Base-by-base conservation (phyloP, 2,329 filamentous ascomycete species). In the Epichloe brachyelytri region DNA sequence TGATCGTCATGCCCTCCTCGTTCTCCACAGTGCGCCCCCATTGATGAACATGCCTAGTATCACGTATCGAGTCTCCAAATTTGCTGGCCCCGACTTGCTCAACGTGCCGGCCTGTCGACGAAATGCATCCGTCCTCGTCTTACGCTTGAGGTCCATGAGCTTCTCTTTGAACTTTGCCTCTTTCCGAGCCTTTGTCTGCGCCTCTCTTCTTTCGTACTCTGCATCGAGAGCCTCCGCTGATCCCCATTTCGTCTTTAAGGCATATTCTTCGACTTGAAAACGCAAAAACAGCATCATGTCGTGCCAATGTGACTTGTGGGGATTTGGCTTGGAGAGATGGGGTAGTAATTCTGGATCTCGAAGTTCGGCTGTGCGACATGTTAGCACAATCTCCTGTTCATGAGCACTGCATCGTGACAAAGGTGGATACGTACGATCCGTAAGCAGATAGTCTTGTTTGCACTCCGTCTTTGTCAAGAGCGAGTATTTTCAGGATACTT, bases 241-340 rank as follows among this genome's bases (percentile, higher is more conserved):
- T 0, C 93, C 93, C 93, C 93, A 98, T 70, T 96, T 96, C 57
- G 80, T 82, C 1, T 77, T 80, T 60, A 97, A 84, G 0, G 91
- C 93, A 63, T 96, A 96, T 51, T 89, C 88, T 63, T 98, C 93
- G 2, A 98, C 87, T 63, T 98, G 93, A 54, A 82, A 94, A 1
- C 93, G 85, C 20, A 98, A 74, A 64, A 93, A 98, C 2, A 98
- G 78, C 84, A 95, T 95, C 93, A 98, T 98, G 72, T 95, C 88
- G 66, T 96, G 89, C 88, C 89, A 98, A 53, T 90, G 89, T 0
- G 86, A 82, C 65, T 96, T 96, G 69, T 96, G 93, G 0, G 93
- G 93, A 60, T 98, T 98, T 1, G 93, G 91, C 36, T 84, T 83
- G 50, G 86, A 85, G 8, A 98, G 76, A 65, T 94, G 90, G 0